Base-by-base conservation (phyloP, 2,329 filamentous ascomycete species). In the Colletotrichum somersetense region DNA sequence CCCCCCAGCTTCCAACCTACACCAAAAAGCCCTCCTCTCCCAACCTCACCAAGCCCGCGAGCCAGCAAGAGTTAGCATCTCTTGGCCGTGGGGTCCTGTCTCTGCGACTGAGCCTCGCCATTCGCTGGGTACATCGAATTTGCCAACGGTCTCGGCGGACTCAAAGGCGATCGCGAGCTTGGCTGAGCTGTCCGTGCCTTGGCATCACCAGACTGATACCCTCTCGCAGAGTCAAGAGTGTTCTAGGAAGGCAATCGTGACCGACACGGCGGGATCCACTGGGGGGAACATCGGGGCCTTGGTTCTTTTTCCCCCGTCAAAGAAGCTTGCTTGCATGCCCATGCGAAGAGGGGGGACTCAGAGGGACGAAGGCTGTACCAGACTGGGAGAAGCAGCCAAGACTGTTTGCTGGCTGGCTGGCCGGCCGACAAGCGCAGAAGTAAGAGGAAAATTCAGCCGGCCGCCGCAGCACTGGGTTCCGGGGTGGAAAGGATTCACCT, bases 71-170 rank as follows among this genome's bases (percentile, higher is more conserved):
- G 59, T 72, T 70, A 70, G 66, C 55, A 70, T 61, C 26, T 72
- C 70, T 72, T 72, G 66, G 70, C 70, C 70, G 61, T 72, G 70
- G 70, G 38, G 66, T 65, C 30, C 48, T 38, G 53, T 44, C 48
- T 70, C 18, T 69, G 14, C 8, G 33, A 30, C 57, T 23, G 33
- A 52, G 67, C 38, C 40, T 71, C 14, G 23, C 20, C 33, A 38
- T 70, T 69, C 61, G 70, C 23, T 23, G 8, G 1, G 7, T 10
- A 26, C 3, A 6, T 38, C 55, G 35, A 64, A 52, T 65, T 50
- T 40, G n/a, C 66, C 66, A 65, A 72, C 61, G 16, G 55, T 33
- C 26, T 33, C 7, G 5, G 18, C 46, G 5, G 59, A 30, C 44
- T 62, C 40, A 55, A 46, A 64, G 66, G n/a, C 65, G 53, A 72